Base-by-base conservation (phyloP, 345 rosid genomes). In the Carallia pectinifolia region DNA sequence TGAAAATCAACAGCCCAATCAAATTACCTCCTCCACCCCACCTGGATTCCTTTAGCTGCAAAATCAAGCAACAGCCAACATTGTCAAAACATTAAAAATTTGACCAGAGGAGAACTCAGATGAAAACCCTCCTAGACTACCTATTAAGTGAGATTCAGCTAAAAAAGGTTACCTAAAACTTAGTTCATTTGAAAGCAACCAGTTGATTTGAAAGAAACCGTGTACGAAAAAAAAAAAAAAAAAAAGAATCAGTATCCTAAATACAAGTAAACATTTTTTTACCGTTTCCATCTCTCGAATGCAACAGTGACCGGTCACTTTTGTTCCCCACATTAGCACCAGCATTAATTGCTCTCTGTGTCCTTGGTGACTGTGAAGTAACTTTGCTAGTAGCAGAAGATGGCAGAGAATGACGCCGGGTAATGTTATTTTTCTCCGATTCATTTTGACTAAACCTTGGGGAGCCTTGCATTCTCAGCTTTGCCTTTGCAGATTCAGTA, bases 11-110 rank as follows among this genome's bases (percentile, higher is more conserved):
- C 44, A 12, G 23, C 47, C 31, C 59, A 59, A 29, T 5, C 7
- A 59, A 33, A 62, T 80, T 80, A 88, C 65, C 90, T 83, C 76
- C 77, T 86, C 75, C 88, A 81, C 68, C 80, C 90, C 67, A 64
- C 82, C 18, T 79, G 85, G 30, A 67, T 72, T 64, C 78, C 76
- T 78, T 83, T 86, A 55, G 71, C 92, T 88, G 88, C 76, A 81
- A 82, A 75, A 70, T 60, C 38, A 61, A 77, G 16, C 50, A 74
- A 52, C 5, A 9, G 60, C 60, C 34, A 3, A 27, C 12, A 5
- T 4, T 27, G 60, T 56, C 27, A 27, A 13, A 44, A 44, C 16
- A 44, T 13, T 12, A 44, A 44, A 44, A 44, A 44, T 44, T 4
- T 44, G 16, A 44, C 50, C 15, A 6, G 12, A 40, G 3, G 15